Evolutionary conservation across 345 rosid genomes (phyloP).

Genomic region (Linum lewisii): DNA sequence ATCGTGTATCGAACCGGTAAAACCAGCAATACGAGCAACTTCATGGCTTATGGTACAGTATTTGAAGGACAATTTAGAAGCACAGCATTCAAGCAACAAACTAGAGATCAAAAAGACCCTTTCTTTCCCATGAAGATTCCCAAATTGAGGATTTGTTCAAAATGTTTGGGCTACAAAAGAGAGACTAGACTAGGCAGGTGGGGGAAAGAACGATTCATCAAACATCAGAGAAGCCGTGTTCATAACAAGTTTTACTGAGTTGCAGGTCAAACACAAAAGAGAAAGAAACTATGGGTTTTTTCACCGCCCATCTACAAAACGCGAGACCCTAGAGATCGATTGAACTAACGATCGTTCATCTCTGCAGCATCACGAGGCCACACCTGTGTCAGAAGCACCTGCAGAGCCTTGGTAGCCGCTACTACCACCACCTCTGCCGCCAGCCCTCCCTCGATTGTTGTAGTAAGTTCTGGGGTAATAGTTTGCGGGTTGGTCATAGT

Average conservation of each 20-base stretch:
- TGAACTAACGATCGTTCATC: neutral
- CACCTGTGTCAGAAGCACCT: neutral
- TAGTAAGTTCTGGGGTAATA: conserved; percentile 59
- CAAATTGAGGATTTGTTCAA: too few relatives aligned
- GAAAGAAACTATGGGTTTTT: neutral
- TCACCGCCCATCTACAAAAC: neutral
- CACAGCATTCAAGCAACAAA: too few relatives aligned
- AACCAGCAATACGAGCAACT: too few relatives aligned
- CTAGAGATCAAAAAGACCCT: too few relatives aligned
- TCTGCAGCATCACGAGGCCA: neutral
- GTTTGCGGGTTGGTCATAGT: conserved; percentile 56
- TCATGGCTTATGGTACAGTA: too few relatives aligned
- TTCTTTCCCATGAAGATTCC: too few relatives aligned
- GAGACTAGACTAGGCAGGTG: too few relatives aligned
- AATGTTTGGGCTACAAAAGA: too few relatives aligned
- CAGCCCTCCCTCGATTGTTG: conserved; percentile 53
- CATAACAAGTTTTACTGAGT: neutral
- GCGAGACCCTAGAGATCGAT: neutral
- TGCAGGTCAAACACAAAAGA: neutral
- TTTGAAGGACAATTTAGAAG: too few relatives aligned
- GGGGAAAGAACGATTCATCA: neutral
- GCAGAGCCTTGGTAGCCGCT: conserved; percentile 1
- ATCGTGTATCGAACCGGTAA: too few relatives aligned
- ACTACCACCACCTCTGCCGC: conserved; percentile 42
- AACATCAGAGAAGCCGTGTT: neutral